Conservation (phyloP, 768 basidiomycete species). For the Termitomyces sp. region DNA sequence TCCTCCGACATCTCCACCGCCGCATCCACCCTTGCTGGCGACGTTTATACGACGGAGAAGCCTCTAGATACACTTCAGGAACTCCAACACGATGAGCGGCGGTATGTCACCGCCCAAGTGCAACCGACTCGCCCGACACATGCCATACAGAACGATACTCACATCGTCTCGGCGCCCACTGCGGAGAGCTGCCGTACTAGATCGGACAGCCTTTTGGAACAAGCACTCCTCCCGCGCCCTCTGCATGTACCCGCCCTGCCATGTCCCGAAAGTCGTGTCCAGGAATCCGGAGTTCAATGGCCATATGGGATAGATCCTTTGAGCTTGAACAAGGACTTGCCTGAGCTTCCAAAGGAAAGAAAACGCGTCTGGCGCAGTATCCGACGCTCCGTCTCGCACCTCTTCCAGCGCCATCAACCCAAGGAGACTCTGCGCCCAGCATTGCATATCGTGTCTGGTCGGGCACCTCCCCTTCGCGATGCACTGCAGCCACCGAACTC, state of each 20-base stretch:
- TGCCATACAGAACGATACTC: background rate
- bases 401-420: background rate
- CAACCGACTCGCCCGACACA: background rate
- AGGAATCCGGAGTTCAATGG: background rate
- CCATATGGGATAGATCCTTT: background rate
- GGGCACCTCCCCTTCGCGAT: background rate
- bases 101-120: background rate
- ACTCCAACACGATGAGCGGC: too few relatives aligned
- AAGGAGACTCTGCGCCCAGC: background rate
- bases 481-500: background rate
- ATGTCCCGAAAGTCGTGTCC: background rate
- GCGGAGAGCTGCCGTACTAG: background rate
- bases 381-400: background rate
- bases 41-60: background rate
- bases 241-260: background rate
- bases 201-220: background rate
- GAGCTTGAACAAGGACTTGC: background rate
- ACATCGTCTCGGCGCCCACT: background rate
- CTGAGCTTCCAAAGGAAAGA: background rate
- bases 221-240: background rate
- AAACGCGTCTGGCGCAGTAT: background rate
- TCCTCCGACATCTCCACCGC: background rate
- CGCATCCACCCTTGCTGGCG: background rate
- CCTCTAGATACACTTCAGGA: background rate
- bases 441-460: background rate